Percentiles rank a stretch among this genome's conserved stretches.
Conservation (phyloP, 129 eudicot species). For the Dittrichia graveolens region DNA sequence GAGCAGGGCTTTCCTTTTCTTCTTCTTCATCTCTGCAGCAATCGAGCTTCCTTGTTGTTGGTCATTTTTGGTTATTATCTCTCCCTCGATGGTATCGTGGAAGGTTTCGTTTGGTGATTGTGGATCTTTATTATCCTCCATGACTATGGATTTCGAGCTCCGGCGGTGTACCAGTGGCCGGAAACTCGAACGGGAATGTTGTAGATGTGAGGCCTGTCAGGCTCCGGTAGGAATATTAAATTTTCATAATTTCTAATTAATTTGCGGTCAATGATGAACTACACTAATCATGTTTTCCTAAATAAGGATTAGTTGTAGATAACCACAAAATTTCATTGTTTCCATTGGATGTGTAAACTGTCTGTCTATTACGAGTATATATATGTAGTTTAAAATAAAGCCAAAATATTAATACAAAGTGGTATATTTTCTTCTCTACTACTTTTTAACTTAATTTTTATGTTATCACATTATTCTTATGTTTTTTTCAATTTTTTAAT, state of each 20-base stretch:
- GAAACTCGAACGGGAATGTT: conserved; percentile 27
- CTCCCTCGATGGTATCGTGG: conserved; percentile 33
- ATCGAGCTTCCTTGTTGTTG: conserved; percentile 27
- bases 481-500: too few species aligned
- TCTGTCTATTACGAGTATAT: too few species aligned
- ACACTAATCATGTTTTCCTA: background rate
- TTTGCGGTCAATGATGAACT: conserved; percentile 19
- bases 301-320: background rate
- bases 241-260: conserved; percentile 16
- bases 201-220: background rate
- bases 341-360: background rate
- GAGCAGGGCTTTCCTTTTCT: conserved; percentile 43
- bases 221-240: background rate
- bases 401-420: too few species aligned
- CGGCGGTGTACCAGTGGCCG: conserved; percentile 40
- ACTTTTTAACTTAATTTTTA: too few species aligned
- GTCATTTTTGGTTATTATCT: conserved; percentile 11
- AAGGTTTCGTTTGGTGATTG: conserved; percentile 36
- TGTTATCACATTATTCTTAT: too few species aligned
- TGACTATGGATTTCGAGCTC: conserved; percentile 30
- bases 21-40: conserved; percentile 32
- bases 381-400: too few species aligned
- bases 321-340: background rate
- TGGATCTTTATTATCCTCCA: conserved; percentile 42
- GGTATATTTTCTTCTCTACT: too few species aligned